Evolutionary conservation across 176 grass and related monocot species (phyloP).

Genomic region (Oryza rufipogon): DNA sequence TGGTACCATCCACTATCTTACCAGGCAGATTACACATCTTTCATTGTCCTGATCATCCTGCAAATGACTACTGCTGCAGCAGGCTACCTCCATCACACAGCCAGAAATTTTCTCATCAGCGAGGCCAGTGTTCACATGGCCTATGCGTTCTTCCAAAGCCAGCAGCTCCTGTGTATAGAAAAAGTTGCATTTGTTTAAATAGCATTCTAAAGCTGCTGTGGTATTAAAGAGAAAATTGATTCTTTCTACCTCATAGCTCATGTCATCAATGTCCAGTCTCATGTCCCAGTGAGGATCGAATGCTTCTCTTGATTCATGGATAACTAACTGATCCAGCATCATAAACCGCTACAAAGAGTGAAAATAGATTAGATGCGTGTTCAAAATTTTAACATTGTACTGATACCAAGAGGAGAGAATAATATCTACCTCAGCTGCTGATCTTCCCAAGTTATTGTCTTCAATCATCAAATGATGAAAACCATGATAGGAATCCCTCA

Average conservation of each 20-base stretch:
- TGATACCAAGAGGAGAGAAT: not conserved
- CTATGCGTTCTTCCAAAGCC: slow-evolving; percentile 83
- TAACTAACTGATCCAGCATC: slow-evolving; percentile 56
- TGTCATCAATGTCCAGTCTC: slow-evolving; percentile 93
- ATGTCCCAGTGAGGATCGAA: slow-evolving; percentile 84
- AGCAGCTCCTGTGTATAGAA: slow-evolving; percentile 71
- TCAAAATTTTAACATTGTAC: slow-evolving; percentile 17
- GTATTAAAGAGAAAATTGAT: not conserved
- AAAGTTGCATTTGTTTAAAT: slow-evolving; percentile 1
- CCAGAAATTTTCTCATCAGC: slow-evolving; percentile 58
- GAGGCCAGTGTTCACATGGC: slow-evolving; percentile 75
- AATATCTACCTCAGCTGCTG: slow-evolving; percentile 53
- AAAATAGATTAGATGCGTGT: slow-evolving; percentile 26
- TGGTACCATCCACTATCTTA: slow-evolving; percentile 32
- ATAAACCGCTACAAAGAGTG: slow-evolving; percentile 57
- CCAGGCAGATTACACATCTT: slow-evolving; percentile 87
- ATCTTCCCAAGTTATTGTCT: slow-evolving; percentile 57
- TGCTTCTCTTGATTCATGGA: slow-evolving; percentile 59
- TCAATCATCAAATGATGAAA: slow-evolving; percentile 53
- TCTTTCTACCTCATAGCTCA: slow-evolving; percentile 85
- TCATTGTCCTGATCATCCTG: slow-evolving; percentile 39
- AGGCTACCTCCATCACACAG: slow-evolving; percentile 64
- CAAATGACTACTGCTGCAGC: slow-evolving; percentile 26
- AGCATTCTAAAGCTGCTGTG: not conserved
- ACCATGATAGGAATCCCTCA: slow-evolving; percentile 58